These are phyloP conservation scores for Mimosa bimucronata DNA, from an alignment of 306 rosid species.

Conservation along the genomic window DNA sequence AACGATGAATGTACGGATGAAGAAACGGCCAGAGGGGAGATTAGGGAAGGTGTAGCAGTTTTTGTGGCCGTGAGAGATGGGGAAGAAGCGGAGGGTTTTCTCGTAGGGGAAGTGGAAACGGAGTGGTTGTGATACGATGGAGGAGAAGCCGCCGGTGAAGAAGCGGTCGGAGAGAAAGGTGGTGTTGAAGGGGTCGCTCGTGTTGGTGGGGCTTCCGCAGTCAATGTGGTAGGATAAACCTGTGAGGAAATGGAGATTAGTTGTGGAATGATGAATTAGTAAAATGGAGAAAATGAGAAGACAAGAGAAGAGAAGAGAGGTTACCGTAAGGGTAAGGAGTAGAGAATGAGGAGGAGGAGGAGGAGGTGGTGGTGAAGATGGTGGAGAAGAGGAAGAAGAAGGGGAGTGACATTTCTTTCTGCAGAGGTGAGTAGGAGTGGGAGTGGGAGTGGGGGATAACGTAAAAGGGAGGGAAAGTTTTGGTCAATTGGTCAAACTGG, in stretches of 20 bases:
- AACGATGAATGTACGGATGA: slow-evolving; percentile 76
- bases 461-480: slow-evolving; percentile 6
- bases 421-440: background rate
- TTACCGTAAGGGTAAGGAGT: slow-evolving; percentile 55
- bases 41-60: slow-evolving; percentile 78
- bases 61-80: slow-evolving; percentile 80
- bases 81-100: slow-evolving; percentile 89
- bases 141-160: slow-evolving; percentile 73
- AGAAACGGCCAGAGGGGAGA: slow-evolving; percentile 66
- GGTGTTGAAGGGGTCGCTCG: slow-evolving; percentile 66
- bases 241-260: slow-evolving; percentile 9
- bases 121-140: slow-evolving; percentile 86
- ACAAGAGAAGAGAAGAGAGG: background rate
- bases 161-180: slow-evolving; percentile 84
- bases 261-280: no score
- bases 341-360: slow-evolving; percentile 24
- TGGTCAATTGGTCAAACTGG: slow-evolving; percentile 8
- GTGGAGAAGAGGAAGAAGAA: background rate
- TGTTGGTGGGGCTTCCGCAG: slow-evolving; percentile 68
- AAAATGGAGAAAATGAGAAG: no score
- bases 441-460: slow-evolving; percentile 14
- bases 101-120: slow-evolving; percentile 65
- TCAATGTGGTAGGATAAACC: slow-evolving; percentile 77
- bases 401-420: slow-evolving; percentile 31
- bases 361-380: background rate